Evolutionary conservation across 768 basidiomycete species (phyloP).

Genomic region (Postia placenta): DNA sequence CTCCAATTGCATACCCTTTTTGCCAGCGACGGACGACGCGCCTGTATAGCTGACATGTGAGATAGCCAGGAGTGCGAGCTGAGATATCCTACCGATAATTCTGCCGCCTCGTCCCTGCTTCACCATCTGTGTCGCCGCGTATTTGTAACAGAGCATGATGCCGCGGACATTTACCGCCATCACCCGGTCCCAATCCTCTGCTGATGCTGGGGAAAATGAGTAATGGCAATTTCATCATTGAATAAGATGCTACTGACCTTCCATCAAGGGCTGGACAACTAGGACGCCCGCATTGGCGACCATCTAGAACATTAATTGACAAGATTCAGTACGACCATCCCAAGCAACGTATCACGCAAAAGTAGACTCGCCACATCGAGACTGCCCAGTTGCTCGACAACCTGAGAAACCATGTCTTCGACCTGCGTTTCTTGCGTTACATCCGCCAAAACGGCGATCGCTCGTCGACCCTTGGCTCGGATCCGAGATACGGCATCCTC

Average conservation of each 20-base stretch:
- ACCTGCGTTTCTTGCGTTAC: slow-evolving; percentile 38
- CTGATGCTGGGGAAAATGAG: neutral
- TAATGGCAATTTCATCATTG: neutral
- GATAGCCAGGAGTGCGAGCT: neutral
- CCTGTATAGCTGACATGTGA: neutral
- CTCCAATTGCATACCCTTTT: neutral
- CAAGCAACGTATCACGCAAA: neutral
- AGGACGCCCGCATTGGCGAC: slow-evolving; percentile 22
- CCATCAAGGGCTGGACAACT: slow-evolving; percentile 2
- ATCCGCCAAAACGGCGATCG: slow-evolving; percentile 29
- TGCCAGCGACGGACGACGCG: slow-evolving; percentile 1
- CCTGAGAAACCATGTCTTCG: slow-evolving; percentile 28
- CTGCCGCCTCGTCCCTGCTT: slow-evolving; percentile 36
- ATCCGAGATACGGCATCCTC: slow-evolving; percentile 13
- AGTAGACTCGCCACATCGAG: slow-evolving; percentile 38
- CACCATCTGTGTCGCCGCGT: slow-evolving; percentile 39
- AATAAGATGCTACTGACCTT: slow-evolving; percentile 1
- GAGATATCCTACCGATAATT: slow-evolving; percentile 23
- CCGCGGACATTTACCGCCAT: slow-evolving; percentile 36
- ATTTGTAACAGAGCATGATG: slow-evolving; percentile 34
- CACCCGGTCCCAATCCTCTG: slow-evolving; percentile 13
- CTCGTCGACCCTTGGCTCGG: slow-evolving; percentile 17
- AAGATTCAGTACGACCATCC: neutral
- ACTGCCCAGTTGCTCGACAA: slow-evolving; percentile 29
- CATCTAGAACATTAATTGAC: slow-evolving; percentile 26